phyloP scores from a whole-genome alignment of 2,329 filamentous ascomycete genomes.

The Aspergillus flavus region DNA sequence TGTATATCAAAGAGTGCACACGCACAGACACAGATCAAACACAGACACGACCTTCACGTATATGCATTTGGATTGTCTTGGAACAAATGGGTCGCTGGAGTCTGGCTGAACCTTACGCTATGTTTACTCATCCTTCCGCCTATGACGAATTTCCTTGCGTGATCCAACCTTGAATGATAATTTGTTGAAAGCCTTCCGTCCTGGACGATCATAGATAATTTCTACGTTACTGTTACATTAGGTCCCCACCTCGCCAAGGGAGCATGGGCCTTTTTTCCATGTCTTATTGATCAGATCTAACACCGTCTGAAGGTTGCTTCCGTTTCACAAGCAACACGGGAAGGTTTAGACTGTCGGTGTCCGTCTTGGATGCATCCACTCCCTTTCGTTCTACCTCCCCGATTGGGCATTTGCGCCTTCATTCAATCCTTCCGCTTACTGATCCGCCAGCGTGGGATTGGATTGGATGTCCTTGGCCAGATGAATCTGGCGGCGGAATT shows the following conservation, averaged over 20 bases:
- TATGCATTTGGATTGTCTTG: not conserved
- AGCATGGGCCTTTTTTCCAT: not conserved
- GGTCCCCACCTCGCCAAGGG: not conserved
- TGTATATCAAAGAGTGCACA: conserved; percentile 6
- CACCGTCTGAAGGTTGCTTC: not conserved
- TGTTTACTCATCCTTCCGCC: conserved; percentile 1
- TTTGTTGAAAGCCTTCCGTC: not conserved
- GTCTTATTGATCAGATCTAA: not conserved
- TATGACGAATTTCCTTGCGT: conserved; percentile 1
- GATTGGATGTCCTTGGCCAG: not conserved
- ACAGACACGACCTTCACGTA: not conserved
- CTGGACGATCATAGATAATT: conserved; percentile 1
- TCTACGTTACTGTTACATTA: conserved; percentile 1
- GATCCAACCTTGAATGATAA: not conserved
- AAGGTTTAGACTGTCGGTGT: not conserved
- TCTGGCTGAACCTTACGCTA: not conserved
- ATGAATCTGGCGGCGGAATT: not conserved
- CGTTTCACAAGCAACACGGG: not conserved
- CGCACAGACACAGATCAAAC: not conserved
- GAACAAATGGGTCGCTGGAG: not conserved
- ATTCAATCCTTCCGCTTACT: not conserved
- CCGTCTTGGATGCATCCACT: no score
- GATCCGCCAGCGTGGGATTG: not conserved
- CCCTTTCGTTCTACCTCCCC: not conserved
- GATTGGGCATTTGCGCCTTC: not conserved